Evolutionary conservation across 306 rosid species (phyloP).

Genomic region (Aeschynomene evenia): DNA sequence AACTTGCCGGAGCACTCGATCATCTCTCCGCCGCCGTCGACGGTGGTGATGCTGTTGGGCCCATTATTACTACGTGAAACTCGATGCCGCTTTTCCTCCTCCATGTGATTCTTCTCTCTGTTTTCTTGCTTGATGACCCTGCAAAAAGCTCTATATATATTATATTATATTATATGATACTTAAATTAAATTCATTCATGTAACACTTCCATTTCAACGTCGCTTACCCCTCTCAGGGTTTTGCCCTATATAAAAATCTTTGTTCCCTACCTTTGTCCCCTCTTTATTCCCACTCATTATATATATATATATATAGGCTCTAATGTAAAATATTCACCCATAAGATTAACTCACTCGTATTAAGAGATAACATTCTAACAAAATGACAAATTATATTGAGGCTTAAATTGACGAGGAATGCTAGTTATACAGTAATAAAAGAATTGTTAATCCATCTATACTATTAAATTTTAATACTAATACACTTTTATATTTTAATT

Average conservation of each 20-base stretch:
- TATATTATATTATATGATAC: neutral
- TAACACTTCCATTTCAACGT: constrained; percentile 6
- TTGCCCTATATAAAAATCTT: neutral
- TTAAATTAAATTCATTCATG: neutral
- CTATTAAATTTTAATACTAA: no score
- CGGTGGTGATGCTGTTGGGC: neutral
- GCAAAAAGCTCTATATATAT: constrained; percentile 11
- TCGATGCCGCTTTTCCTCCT: constrained; percentile 11
- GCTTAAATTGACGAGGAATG: no score
- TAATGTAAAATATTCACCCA: no score
- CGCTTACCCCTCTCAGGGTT: neutral
- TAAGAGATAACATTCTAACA: no score
- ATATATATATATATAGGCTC: neutral
- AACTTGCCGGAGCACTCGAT: constrained; percentile 58
- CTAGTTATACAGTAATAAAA: no score
- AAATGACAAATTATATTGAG: no score
- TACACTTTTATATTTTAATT: no score
- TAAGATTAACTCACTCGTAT: no score
- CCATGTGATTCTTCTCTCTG: constrained; percentile 32
- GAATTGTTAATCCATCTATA: no score
- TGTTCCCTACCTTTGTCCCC: constrained; percentile 17
- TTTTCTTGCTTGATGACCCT: constrained; percentile 13
- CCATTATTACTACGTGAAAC: neutral
- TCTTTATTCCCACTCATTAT: neutral
- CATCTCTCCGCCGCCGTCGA: constrained; percentile 25